A percentile compares a stretch with the other conserved stretches of the same genome.
Evolutionary conservation across 2,329 filamentous ascomycete genomes (phyloP).

Genomic region (Sporothrix dimorphospora): DNA sequence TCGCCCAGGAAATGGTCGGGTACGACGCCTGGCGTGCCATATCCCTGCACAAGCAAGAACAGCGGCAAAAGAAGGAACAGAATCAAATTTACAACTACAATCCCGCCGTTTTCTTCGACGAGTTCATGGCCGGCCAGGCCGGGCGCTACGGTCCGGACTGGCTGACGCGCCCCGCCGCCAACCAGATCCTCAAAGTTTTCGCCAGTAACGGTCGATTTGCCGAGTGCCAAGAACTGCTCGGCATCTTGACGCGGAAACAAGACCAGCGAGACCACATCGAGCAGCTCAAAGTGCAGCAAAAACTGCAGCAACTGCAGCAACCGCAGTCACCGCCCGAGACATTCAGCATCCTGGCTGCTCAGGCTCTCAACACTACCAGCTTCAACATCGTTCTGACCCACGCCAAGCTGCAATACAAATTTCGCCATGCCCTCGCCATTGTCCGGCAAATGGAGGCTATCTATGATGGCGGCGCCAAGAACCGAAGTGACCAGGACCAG

Average conservation of each 20-base stretch:
- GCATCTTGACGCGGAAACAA: slow-evolving; percentile 35
- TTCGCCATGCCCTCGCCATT: slow-evolving; percentile 34
- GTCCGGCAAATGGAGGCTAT: slow-evolving; percentile 36
- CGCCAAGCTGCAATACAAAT: slow-evolving; percentile 36
- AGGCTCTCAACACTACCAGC: slow-evolving; percentile 39
- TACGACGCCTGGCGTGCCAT: slow-evolving; percentile 49
- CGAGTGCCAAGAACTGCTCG: slow-evolving; percentile 41
- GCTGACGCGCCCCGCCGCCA: slow-evolving; percentile 45
- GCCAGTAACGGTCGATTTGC: slow-evolving; percentile 45
- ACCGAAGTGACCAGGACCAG: not conserved
- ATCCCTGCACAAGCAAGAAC: not conserved
- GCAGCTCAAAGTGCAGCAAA: not conserved
- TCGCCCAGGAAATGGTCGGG: slow-evolving; percentile 49
- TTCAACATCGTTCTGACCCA: slow-evolving; percentile 43
- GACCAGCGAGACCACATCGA: not conserved
- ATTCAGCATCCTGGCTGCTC: slow-evolving; percentile 30
- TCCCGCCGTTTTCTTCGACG: slow-evolving; percentile 37
- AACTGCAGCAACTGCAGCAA: not conserved
- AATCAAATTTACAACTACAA: slow-evolving; percentile 34
- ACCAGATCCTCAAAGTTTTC: slow-evolving; percentile 49
- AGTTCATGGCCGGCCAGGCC: slow-evolving; percentile 48
- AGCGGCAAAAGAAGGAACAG: not conserved
- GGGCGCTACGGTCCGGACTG: slow-evolving; percentile 52
- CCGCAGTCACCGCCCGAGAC: not conserved
- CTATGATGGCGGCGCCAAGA: not conserved